Evolutionary conservation across 202 grass and related monocot species (phyloP), one percentile per base, ranked within the genome.

Genomic region (Miscanthus sacchariflorus): DNA sequence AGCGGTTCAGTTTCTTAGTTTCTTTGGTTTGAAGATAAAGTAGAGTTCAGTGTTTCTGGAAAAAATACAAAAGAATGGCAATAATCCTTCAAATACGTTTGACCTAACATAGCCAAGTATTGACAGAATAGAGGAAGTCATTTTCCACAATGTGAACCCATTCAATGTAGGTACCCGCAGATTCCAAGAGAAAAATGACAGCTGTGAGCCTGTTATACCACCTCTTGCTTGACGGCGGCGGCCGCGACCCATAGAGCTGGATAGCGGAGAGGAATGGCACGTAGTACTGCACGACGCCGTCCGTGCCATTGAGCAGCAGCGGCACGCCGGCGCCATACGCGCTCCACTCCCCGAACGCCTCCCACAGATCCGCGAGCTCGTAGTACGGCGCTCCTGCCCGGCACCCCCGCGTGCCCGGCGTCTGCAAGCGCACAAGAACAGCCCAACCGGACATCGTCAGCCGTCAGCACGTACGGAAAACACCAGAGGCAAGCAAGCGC

Each of bases 311-410:
- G 81, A 97, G 80, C 49, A 94, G 70, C 49, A 97, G 71, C 48
- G 95, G 95, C 68, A 91, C 95, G 44, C 90, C 95, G 11, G 90
- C 90, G 52, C 95, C 95, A 74, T 94, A 97, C 45, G 92, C 92
- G 56, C 95, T 97, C 95, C 95, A 97, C 87, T 97, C 95, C 39
- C 74, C 90, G 74, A 94, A 97, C 42, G 86, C 83, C 33, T 94
- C 92, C 95, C 95, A 97, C 13, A 97, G 85, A 89, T 97, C 95
- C 65, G 81, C 83, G 23, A 97, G 92, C 77, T 92, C 86, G 83
- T 88, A 97, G 83, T 90, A 94, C 54, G 84, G 73, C 61, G 50
- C 59, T 0, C 77, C 81, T 19, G 63, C 5, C 27, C 85, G 80
- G 54, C 81, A 80, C 42, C 64, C 81, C 56, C 76, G 73, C 56